Percentiles rank a stretch among this genome's conserved stretches.
phyloP scores from a whole-genome alignment of 192 early-diverging fungal genomes.

The Linnemannia zychae region DNA sequence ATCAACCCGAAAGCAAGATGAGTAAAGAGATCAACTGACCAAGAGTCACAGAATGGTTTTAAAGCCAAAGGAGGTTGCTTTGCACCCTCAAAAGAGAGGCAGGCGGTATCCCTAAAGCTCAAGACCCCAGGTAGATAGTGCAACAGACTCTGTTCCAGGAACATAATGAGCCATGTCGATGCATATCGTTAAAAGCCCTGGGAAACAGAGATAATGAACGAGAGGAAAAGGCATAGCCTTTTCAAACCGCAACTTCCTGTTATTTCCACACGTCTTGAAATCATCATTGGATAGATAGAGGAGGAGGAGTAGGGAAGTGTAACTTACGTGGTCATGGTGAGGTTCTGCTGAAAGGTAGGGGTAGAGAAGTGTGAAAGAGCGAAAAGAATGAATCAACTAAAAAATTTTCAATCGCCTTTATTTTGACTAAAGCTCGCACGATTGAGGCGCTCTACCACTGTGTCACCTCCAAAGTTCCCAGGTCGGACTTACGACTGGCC shows the following conservation, averaged over 20 bases:
- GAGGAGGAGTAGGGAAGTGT: neutral
- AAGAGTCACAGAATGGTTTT: slow-evolving; percentile 57
- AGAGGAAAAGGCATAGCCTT: neutral
- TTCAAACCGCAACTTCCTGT: slow-evolving; percentile 16
- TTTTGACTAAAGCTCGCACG: slow-evolving; percentile 14
- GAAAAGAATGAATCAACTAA: neutral
- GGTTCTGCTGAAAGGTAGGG: neutral
- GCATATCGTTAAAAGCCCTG: neutral
- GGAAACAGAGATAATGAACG: slow-evolving; percentile 11
- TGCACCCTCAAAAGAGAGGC: slow-evolving; percentile 5
- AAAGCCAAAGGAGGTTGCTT: slow-evolving; percentile 37
- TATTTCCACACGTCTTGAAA: slow-evolving; percentile 12
- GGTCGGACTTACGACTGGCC: neutral
- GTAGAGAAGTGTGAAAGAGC: neutral
- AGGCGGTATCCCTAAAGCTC: slow-evolving; percentile 46
- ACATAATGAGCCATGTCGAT: neutral
- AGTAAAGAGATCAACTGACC: neutral
- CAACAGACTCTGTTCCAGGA: neutral
- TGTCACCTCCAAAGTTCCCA: neutral
- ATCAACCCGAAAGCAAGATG: slow-evolving; percentile 11
- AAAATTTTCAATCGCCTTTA: neutral
- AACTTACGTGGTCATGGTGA: slow-evolving; percentile 35
- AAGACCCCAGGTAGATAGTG: slow-evolving; percentile 45
- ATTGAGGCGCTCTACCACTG: neutral
- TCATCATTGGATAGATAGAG: neutral